phyloP scores from a whole-genome alignment of 257 asterid genomes.

The Solanum rostratum region DNA sequence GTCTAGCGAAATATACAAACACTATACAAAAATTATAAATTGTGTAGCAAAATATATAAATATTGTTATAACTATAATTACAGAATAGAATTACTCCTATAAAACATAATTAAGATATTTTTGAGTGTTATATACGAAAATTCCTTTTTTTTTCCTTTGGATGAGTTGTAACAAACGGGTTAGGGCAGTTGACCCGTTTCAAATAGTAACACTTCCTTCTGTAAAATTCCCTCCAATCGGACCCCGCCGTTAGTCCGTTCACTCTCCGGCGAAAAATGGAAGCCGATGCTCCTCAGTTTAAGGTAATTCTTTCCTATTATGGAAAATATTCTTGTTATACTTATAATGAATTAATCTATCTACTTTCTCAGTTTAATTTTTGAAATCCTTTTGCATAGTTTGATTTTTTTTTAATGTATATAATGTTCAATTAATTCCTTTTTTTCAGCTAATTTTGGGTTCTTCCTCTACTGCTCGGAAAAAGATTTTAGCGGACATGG shows the following conservation, averaged over 20 bases:
- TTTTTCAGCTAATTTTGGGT: conserved; percentile 70
- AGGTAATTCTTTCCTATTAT: conserved; percentile 1
- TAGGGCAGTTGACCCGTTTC: not conserved
- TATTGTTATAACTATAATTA: too few species aligned
- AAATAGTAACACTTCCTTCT: not conserved
- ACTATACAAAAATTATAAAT: too few species aligned
- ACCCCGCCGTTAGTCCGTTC: not conserved
- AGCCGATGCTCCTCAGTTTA: not conserved
- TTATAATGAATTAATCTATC: not conserved
- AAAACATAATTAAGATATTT: too few species aligned
- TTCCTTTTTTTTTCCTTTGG: not conserved
- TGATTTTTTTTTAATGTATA: not conserved
- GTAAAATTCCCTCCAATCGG: not conserved
- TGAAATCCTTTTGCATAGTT: not conserved
- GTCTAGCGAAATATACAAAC: too few species aligned
- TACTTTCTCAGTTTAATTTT: not conserved
- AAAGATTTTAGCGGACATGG: conserved; percentile 63
- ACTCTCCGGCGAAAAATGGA: conserved; percentile 14
- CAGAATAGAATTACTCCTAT: too few species aligned
- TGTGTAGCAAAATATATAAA: too few species aligned
- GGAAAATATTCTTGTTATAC: not conserved
- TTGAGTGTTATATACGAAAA: too few species aligned
- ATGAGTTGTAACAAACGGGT: not conserved
- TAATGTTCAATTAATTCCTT: not conserved
- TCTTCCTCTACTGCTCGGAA: conserved; percentile 77